Evolutionary conservation across 257 asterid genomes (phyloP).

Genomic region (Solanum raphanifolium): DNA sequence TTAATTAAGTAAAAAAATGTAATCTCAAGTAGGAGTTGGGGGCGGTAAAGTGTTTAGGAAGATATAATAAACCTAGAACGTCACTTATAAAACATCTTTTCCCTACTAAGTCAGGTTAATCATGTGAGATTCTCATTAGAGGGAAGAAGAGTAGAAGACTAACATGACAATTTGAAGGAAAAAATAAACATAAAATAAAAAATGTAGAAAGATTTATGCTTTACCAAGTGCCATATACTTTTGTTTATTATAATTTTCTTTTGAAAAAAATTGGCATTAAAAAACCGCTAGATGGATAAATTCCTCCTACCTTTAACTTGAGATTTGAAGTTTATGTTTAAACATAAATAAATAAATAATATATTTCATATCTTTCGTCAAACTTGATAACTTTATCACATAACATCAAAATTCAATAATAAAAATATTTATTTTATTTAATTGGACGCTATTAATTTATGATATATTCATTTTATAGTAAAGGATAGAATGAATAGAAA

Average conservation of each 20-base stretch:
- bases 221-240: not conserved
- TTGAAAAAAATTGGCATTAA: not conserved
- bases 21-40: too few species aligned
- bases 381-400: not conserved
- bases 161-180: not conserved
- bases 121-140: not conserved
- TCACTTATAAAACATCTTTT: not conserved
- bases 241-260: not conserved
- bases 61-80: too few species aligned
- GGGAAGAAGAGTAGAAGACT: too few species aligned
- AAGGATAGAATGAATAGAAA: not conserved
- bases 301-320: too few species aligned
- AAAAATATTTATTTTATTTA: too few species aligned
- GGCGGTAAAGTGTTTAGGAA: rapidly evolving
- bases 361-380: not conserved
- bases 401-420: not conserved
- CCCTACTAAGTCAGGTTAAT: not conserved
- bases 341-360: too few species aligned
- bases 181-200: too few species aligned
- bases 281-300: not conserved
- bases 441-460: not conserved
- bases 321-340: not conserved
- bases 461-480: too few species aligned
- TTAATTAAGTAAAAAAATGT: not conserved
- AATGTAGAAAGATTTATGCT: not conserved